Evolutionary conservation across 768 basidiomycete species (phyloP).

Genomic region (Myochromella boudieri): DNA sequence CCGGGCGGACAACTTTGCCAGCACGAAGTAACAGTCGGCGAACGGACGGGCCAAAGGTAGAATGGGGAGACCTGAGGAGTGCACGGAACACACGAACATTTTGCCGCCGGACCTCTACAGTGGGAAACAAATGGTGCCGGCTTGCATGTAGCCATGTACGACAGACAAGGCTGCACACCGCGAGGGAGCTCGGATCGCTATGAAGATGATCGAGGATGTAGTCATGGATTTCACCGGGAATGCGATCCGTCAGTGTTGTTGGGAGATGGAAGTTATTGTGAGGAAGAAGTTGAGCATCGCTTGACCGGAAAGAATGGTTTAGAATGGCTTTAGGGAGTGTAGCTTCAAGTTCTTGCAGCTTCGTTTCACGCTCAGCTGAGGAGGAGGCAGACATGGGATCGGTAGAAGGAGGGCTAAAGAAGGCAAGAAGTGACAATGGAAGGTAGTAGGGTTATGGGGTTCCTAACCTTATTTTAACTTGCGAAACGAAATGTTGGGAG

Average conservation of each 20-base stretch:
- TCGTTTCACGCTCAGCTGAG: too few relatives aligned
- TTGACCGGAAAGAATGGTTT: too few relatives aligned
- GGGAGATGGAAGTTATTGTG: not conserved
- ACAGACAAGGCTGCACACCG: conserved; percentile 9
- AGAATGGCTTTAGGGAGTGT: too few relatives aligned
- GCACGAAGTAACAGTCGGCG: conserved; percentile 4
- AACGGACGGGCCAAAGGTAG: not conserved
- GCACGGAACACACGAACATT: not conserved
- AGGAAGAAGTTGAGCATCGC: not conserved
- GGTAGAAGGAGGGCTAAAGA: too few relatives aligned
- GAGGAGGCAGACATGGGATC: too few relatives aligned
- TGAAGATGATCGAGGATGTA: conserved; percentile 10
- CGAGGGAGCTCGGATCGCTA: conserved; percentile 2
- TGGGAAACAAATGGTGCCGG: conserved; percentile 11
- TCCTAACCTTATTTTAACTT: too few relatives aligned
- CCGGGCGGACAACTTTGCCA: not conserved
- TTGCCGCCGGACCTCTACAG: conserved; percentile 2
- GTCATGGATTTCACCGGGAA: conserved; percentile 6
- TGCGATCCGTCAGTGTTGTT: not conserved
- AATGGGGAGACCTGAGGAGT: conserved; percentile 4
- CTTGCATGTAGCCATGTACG: conserved; percentile 9
- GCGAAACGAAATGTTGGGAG: too few relatives aligned
- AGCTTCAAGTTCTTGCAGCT: too few relatives aligned
- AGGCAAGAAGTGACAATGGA: too few relatives aligned
- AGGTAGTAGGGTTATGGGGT: too few relatives aligned